phyloP scores from a whole-genome alignment of 2,329 filamentous ascomycete species.

The Phialophora tarda region DNA sequence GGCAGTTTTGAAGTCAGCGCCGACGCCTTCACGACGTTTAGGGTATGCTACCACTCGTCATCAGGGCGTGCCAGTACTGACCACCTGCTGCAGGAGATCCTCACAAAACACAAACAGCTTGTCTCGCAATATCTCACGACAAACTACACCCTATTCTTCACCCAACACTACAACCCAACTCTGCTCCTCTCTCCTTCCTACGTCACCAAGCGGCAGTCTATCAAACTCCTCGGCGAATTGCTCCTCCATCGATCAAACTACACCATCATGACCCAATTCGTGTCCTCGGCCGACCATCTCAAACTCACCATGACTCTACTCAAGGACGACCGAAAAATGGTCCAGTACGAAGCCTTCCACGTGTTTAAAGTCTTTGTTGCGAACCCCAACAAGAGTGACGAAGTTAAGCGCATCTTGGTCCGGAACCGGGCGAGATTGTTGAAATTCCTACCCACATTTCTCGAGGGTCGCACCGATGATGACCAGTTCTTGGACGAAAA shows the following conservation, averaged over 20 bases:
- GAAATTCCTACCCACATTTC: conserved; percentile 85
- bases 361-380: conserved; percentile 99
- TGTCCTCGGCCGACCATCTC: conserved; percentile 91
- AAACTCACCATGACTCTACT: conserved; percentile 99
- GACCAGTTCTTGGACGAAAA: conserved; percentile 99
- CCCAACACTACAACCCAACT: conserved; percentile 70
- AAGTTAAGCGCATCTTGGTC: conserved; percentile 91
- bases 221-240: conserved; percentile 95
- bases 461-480: conserved; percentile 94
- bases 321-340: conserved; percentile 96
- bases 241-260: conserved; percentile 95
- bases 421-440: conserved; percentile 94
- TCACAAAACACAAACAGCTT: conserved; percentile 91
- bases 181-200: conserved; percentile 93
- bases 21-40: conserved; percentile 96
- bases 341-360: conserved; percentile 98
- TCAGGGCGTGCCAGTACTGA: neutral
- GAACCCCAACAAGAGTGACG: conserved; percentile 96
- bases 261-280: conserved; percentile 96
- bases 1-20: conserved; percentile 95
- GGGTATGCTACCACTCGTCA: conserved; percentile 62
- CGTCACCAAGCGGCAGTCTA: conserved; percentile 96
- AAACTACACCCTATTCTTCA: conserved; percentile 94
- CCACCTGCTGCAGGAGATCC: conserved; percentile 71
- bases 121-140: conserved; percentile 84